Conservation (phyloP, 2,329 filamentous ascomycete genomes). For the Penicillium sp. region DNA sequence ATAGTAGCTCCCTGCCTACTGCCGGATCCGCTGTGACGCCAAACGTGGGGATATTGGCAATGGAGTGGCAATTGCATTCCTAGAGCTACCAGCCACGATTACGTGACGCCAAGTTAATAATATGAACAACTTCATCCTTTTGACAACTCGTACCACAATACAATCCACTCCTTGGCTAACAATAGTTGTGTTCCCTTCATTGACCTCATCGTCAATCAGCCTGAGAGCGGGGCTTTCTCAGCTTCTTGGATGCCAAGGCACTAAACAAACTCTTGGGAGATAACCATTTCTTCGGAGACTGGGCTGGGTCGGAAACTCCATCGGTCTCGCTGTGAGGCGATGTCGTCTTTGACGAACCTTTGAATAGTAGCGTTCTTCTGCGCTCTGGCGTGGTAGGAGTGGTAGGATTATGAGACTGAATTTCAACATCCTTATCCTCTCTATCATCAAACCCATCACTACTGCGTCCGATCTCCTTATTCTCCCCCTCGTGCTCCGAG, state of each 20-base stretch:
- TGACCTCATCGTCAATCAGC: background rate
- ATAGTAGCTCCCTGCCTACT: slow-evolving; percentile 6
- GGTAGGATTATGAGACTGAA: slow-evolving; percentile 16
- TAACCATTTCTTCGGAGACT: slow-evolving; percentile 23
- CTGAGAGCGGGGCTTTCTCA: slow-evolving; percentile 8
- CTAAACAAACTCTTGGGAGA: slow-evolving; percentile 19
- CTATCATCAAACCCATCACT: slow-evolving; percentile 15
- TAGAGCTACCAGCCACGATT: slow-evolving; percentile 8
- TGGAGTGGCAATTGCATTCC: slow-evolving; percentile 13
- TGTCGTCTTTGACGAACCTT: slow-evolving; percentile 10
- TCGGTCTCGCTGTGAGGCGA: slow-evolving; percentile 21
- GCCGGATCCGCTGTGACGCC: slow-evolving; percentile 8
- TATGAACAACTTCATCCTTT: background rate
- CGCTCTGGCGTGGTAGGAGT: slow-evolving; percentile 16
- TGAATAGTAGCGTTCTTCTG: slow-evolving; percentile 18
- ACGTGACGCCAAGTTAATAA: slow-evolving; percentile 17
- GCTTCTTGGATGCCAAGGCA: slow-evolving; percentile 19
- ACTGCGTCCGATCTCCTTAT: slow-evolving; percentile 12
- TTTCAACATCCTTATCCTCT: slow-evolving; percentile 15
- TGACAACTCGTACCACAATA: background rate
- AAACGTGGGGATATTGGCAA: slow-evolving; percentile 5
- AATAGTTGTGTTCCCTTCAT: background rate
- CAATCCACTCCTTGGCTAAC: background rate
- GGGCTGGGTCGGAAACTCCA: slow-evolving; percentile 10
- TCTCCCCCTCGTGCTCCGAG: slow-evolving; percentile 14